phyloP scores from a whole-genome alignment of 805 yeast genomes.

The Schwanniomyces pseudopolymorphus region DNA sequence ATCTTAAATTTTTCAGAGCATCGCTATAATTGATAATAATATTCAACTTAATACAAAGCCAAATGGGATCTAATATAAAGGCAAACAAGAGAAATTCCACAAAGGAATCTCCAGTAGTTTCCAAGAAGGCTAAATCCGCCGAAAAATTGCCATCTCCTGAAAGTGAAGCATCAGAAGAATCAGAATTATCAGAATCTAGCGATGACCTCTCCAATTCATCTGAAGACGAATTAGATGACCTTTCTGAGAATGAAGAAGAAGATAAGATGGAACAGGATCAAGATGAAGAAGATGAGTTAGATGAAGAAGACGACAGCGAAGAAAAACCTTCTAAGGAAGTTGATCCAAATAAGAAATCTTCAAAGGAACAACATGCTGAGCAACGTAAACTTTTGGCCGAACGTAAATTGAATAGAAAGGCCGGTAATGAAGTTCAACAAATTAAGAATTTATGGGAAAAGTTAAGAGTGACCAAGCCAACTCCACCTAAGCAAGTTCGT shows the following conservation, averaged over 20 bases:
- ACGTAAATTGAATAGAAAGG: constrained; percentile 81
- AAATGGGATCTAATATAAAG: constrained; percentile 22
- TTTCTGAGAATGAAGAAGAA: constrained; percentile 19
- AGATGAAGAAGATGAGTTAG: constrained; percentile 21
- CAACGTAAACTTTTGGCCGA: constrained; percentile 77
- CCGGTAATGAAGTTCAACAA: constrained; percentile 82
- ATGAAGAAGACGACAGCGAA: constrained; percentile 15
- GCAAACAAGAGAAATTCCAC: constrained; percentile 32
- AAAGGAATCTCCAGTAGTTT: constrained; percentile 10
- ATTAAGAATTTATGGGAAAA: constrained; percentile 91
- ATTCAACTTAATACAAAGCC: constrained; percentile 2
- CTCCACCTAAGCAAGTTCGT: constrained; percentile 73
- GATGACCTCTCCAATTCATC: constrained; percentile 9
- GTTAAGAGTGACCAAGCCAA: constrained; percentile 80
- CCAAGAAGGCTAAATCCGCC: constrained; percentile 30
- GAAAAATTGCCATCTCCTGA: constrained; percentile 23
- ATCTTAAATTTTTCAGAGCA: neutral
- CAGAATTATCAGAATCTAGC: constrained; percentile 10
- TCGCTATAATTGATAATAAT: neutral
- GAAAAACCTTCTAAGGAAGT: constrained; percentile 9
- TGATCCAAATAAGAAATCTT: constrained; percentile 48
- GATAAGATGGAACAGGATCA: constrained; percentile 13
- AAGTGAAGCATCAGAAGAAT: constrained; percentile 12
- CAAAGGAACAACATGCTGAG: constrained; percentile 75
- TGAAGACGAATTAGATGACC: constrained; percentile 17